Base-by-base conservation (phyloP, 345 rosid species). In the Lepidium didymum region DNA sequence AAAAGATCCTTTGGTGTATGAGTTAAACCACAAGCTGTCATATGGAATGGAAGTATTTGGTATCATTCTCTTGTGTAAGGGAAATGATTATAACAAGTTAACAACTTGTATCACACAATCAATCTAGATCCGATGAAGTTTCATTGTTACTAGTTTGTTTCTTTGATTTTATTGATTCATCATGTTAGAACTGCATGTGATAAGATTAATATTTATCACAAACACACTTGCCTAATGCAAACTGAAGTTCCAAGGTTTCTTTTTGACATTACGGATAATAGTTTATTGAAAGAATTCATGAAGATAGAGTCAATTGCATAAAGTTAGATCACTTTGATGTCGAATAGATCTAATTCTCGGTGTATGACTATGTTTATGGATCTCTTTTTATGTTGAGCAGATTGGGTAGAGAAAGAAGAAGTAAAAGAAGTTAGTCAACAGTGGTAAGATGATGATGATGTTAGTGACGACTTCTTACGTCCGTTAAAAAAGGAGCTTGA, bases 361-460 rank as follows among this genome's bases (percentile, higher is more conserved):
- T 52, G 18, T 9, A 11, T 2, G 6, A 7, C 7, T 27, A 14
- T 14, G 9, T 10, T 10, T 2, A 33, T 55, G 13, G 15, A 56
- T 35, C 14, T 18, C 33, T 38, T 56, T 7, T 18, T 7, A 56
- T 56, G 46, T 29, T 56, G 23, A 60, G 62, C 81, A 89, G 96
- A 85, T 64, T 87, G 92, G 96, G 81, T 81, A 41, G 95, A 75
- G 44, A 86, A 84, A 75, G 95, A 85, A 73, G 96, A 87, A 77
- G 87, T 73, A n/a, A 84, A 83, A 16, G 95, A 92, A 21, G 82
- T 80, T 60, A 77, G 83, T 3, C 98, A 86, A 75, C 98, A 92
- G 68, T 92, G 98, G 96, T 92, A 89, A 75, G 98, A 92, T 38
- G 98, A 92, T 74, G 95, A 92, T 56, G 96, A 92, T 75, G 95